Base-by-base conservation (phyloP, 2,329 filamentous ascomycete species). In the Daldinia eschscholtzii region DNA sequence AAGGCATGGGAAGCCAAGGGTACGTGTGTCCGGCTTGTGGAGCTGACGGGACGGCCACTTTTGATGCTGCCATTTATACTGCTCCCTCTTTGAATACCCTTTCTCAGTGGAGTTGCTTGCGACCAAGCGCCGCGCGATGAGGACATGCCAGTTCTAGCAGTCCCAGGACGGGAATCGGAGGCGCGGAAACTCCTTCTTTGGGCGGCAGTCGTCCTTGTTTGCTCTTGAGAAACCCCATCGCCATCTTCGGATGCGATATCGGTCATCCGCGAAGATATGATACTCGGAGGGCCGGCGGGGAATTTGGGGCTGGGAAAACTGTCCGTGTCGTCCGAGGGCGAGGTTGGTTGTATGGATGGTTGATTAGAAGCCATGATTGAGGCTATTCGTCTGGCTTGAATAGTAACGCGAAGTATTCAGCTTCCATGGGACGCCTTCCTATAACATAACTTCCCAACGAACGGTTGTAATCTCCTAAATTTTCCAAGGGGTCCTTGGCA, bases 1-100 rank as follows among this genome's bases (percentile, higher is more conserved):
- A 99, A 98, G 61, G 93, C 95, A 76, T 95, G 92, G 15, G 93
- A 94, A 2, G 93, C 91, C 60, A 99, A 83, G 1, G 96, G 94
- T 20, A 97, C 94, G 84, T 99, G 96, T 46, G 93, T 96, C 76
- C 91, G 88, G 78, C 91, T 94, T 52, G 91, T 85, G 46, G 92
- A 86, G 72, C 91, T 95, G 15, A 84, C 86, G 60, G 84, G 91
- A 72, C 86, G 86, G 72, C 80, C 89, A 78, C 72, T 73, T 9
- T 64, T 68, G 26, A 75, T 44, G 57, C 84, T 81, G 39, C 83
- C 81, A 33, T 79, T 81, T 30, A 82, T 70, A 73, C 84, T 79
- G 73, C 84, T 79, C 67, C 80, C 81, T 42, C 81, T 80, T 33
- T 84, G 84, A 70, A 81, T 80, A 66, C 78, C 83, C 70, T 77